Percentiles rank a stretch among this genome's conserved stretches.
Conservation (phyloP, 2,329 filamentous ascomycete genomes). For the Scedosporium dehoogii region DNA sequence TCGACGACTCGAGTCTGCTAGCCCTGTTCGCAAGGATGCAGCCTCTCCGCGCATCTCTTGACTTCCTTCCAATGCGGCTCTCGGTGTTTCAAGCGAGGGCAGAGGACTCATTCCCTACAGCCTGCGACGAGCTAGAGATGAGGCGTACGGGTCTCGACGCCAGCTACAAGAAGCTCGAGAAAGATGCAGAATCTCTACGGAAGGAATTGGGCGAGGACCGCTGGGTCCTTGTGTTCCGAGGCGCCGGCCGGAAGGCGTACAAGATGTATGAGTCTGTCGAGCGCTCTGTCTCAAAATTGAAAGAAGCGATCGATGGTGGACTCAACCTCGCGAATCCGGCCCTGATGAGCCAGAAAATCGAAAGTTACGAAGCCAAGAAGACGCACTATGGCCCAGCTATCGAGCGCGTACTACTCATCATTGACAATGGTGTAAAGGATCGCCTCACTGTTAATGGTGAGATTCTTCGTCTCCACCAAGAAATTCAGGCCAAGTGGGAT, state of each 20-base stretch:
- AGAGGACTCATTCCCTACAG: slow-evolving; percentile 71
- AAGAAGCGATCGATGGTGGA: slow-evolving; percentile 66
- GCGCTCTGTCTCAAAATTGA: slow-evolving; percentile 72
- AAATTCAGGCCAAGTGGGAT: slow-evolving; percentile 77
- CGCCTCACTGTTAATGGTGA: slow-evolving; percentile 95
- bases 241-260: slow-evolving; percentile 80
- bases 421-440: slow-evolving; percentile 90
- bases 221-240: slow-evolving; percentile 92
- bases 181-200: slow-evolving; percentile 79
- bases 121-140: slow-evolving; percentile 78
- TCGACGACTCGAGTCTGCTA: slow-evolving; percentile 81
- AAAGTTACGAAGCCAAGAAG: slow-evolving; percentile 92
- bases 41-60: slow-evolving; percentile 79
- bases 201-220: slow-evolving; percentile 90
- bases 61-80: slow-evolving; percentile 91
- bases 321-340: slow-evolving; percentile 63
- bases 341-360: slow-evolving; percentile 69
- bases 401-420: slow-evolving; percentile 81
- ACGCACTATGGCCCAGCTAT: slow-evolving; percentile 90
- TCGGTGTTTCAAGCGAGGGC: slow-evolving; percentile 77
- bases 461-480: slow-evolving; percentile 74
- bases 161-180: slow-evolving; percentile 81
- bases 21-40: slow-evolving; percentile 94
- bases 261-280: slow-evolving; percentile 97
- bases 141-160: slow-evolving; percentile 65